Evolutionary conservation across 805 yeast species (phyloP).

Genomic region (Pichia phayaonensis): DNA sequence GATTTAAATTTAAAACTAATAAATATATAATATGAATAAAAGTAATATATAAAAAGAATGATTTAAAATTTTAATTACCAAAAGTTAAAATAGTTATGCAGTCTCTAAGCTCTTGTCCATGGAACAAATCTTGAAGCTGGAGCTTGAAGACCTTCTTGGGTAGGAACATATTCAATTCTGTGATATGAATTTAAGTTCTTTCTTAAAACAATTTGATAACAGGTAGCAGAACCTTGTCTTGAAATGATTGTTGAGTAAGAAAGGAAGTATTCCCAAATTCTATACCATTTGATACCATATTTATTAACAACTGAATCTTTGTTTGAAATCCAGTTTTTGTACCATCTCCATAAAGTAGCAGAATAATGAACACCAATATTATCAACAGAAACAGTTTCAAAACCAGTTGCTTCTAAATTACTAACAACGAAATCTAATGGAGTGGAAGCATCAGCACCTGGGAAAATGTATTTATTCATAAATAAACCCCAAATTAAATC

Average conservation of each 20-base stretch:
- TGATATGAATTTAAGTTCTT: slow-evolving; percentile 82
- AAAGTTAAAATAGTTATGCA: slow-evolving; percentile 10
- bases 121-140: slow-evolving; percentile 47
- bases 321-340: slow-evolving; percentile 87
- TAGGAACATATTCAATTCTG: slow-evolving; percentile 73
- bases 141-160: slow-evolving; percentile 63
- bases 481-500: slow-evolving; percentile 91
- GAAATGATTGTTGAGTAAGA: slow-evolving; percentile 76
- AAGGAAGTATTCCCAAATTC: slow-evolving; percentile 89
- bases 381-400: slow-evolving; percentile 76
- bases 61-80: neutral
- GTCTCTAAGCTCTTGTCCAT: slow-evolving; percentile 42
- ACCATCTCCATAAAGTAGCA: slow-evolving; percentile 89
- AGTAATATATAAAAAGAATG: too few relatives aligned
- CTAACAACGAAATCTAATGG: slow-evolving; percentile 80
- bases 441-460: slow-evolving; percentile 95
- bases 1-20: neutral
- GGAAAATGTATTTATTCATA: slow-evolving; percentile 94
- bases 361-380: slow-evolving; percentile 92
- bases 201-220: slow-evolving; percentile 85
- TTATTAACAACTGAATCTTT: slow-evolving; percentile 65
- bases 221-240: slow-evolving; percentile 90
- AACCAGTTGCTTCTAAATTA: slow-evolving; percentile 73
- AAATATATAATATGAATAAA: neutral
- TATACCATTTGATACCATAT: slow-evolving; percentile 85